Evolutionary conservation across 2,329 filamentous ascomycete genomes (phyloP).

Genomic region (Phoma sp.): DNA sequence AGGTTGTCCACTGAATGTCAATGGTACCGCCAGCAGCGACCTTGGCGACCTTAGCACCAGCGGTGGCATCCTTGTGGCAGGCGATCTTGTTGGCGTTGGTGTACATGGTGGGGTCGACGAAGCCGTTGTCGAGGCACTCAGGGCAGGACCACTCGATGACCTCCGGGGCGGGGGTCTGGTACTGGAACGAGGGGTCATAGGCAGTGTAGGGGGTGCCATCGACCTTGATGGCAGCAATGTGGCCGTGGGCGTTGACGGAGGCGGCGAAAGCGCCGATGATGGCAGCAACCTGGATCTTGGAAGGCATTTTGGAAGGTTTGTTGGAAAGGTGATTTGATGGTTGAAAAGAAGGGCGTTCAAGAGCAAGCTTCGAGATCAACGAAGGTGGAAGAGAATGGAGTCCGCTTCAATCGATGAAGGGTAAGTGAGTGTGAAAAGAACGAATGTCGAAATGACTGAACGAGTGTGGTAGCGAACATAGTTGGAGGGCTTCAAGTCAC

Average conservation of each 20-base stretch:
- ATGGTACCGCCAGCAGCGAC: conserved; percentile 65
- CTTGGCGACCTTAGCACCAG: conserved; percentile 57
- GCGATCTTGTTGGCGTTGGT: conserved; percentile 58
- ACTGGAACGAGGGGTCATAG: conserved; percentile 51
- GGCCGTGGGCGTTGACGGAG: conserved; percentile 54
- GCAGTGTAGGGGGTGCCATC: conserved; percentile 55
- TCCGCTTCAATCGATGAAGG: conserved; percentile 38
- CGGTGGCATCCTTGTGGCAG: conserved; percentile 63
- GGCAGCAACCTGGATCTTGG: conserved; percentile 39
- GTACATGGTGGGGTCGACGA: conserved; percentile 57
- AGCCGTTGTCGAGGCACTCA: conserved; percentile 59
- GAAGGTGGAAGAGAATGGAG: conserved; percentile 31
- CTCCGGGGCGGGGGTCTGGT: conserved; percentile 38
- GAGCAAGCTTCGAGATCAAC: conserved; percentile 36
- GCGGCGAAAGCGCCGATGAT: conserved; percentile 43
- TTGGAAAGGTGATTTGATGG: conserved; percentile 4
- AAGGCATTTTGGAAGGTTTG: conserved; percentile 33
- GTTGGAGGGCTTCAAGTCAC: conserved; percentile 1
- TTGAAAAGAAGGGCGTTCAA: conserved; percentile 16
- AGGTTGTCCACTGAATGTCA: conserved; percentile 67
- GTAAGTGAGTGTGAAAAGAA: conserved; percentile 33
- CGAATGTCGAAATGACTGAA: conserved; percentile 31
- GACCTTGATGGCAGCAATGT: conserved; percentile 51
- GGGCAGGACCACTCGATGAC: conserved; percentile 62
- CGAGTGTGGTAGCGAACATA: conserved; percentile 23